A percentile compares a stretch with the other conserved stretches of the same genome.
Evolutionary conservation across 1,284 basidiomycete species (phyloP).

Genomic region (Peniophora sp.): DNA sequence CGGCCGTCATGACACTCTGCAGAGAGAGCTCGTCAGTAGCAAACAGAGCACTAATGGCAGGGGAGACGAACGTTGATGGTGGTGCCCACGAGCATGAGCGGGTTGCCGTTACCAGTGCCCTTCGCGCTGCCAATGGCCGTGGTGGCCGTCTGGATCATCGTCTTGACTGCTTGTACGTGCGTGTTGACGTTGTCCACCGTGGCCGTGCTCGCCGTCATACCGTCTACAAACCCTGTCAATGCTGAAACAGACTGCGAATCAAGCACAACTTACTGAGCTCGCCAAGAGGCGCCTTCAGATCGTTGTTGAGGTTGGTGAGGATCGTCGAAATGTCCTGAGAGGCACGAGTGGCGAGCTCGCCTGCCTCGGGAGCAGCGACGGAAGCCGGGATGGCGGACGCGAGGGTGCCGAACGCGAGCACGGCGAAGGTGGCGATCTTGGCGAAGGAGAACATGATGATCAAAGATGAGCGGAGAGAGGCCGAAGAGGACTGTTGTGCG

Average conservation of each 20-base stretch:
- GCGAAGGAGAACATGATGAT: slow-evolving; percentile 1
- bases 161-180: too few species aligned
- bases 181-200: too few species aligned
- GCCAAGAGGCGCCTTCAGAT: neutral
- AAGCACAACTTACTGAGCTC: neutral
- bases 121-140: too few species aligned
- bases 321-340: neutral
- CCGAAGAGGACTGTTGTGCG: too few species aligned
- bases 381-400: neutral
- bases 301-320: neutral
- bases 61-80: too few species aligned
- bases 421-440: neutral
- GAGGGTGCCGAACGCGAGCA: neutral
- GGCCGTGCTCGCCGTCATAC: neutral
- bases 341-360: neutral
- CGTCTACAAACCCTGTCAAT: neutral
- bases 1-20: neutral
- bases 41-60: neutral
- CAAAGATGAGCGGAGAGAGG: too few species aligned
- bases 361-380: neutral
- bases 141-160: too few species aligned
- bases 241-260: neutral
- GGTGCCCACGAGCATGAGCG: too few species aligned
- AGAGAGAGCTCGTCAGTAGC: neutral
- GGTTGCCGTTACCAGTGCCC: too few species aligned